phyloP scores from a whole-genome alignment of 75 land plant genomes.

The Pinus taeda region DNA sequence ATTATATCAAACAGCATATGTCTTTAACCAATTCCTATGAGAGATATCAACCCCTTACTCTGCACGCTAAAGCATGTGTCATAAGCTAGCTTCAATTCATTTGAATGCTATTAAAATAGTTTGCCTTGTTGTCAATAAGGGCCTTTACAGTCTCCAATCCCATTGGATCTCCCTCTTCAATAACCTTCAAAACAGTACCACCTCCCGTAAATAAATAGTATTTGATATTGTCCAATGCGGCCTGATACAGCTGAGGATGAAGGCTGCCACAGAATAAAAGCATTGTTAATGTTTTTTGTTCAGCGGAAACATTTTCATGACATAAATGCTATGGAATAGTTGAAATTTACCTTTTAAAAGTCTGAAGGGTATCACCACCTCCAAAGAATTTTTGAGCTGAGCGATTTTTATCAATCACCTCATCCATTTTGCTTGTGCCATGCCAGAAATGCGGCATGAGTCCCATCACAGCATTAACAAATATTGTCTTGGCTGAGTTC shows the following conservation, averaged over 20 bases:
- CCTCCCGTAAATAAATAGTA: conserved; percentile 54
- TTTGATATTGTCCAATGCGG: conserved; percentile 38
- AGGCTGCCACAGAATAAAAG: conserved; percentile 18
- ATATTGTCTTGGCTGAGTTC: conserved; percentile 42
- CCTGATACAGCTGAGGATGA: conserved; percentile 35
- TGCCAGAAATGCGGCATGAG: conserved; percentile 55
- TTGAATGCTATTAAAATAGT: neutral
- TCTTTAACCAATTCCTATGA: no score
- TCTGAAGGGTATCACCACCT: conserved; percentile 55
- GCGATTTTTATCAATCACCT: conserved; percentile 38
- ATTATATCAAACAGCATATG: no score
- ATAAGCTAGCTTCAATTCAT: no score
- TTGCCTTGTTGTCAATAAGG: conserved; percentile 25
- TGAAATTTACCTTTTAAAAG: conserved; percentile 40
- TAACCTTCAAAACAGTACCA: conserved; percentile 45
- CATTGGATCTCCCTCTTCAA: conserved; percentile 43
- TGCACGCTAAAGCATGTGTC: no score
- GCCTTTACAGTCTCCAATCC: conserved; percentile 43
- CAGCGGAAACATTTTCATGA: conserved; percentile 28
- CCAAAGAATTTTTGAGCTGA: conserved; percentile 53
- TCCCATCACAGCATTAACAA: conserved; percentile 59
- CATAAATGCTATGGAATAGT: conserved; percentile 22
- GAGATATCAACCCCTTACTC: no score
- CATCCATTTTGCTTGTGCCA: conserved; percentile 56
- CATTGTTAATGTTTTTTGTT: neutral